Conservation (phyloP, 306 rosid species). For the Vicia sativa region DNA sequence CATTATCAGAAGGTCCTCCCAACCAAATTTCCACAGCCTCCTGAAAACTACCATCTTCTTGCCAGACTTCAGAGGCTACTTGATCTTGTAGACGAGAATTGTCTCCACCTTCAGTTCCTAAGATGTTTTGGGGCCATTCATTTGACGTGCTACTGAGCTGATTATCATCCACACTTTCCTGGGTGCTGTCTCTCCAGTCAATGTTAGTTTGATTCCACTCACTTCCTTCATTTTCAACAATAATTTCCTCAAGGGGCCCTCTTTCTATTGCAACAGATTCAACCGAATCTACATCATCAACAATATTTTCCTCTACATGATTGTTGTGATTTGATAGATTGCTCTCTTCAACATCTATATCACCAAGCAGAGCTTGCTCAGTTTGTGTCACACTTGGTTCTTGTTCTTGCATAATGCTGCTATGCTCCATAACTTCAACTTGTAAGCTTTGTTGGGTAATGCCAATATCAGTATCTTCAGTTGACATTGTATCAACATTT, state of each 20-base stretch:
- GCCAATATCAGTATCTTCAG: constrained; percentile 41
- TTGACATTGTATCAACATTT: constrained; percentile 42
- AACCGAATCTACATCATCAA: constrained; percentile 42
- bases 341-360: constrained; percentile 39
- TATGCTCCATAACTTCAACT: constrained; percentile 43
- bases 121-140: constrained; percentile 63
- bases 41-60: constrained; percentile 74
- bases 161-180: constrained; percentile 54
- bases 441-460: constrained; percentile 46
- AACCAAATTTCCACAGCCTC: constrained; percentile 91
- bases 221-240: constrained; percentile 54
- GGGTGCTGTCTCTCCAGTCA: constrained; percentile 50
- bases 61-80: constrained; percentile 71
- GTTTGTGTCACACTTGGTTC: constrained; percentile 42
- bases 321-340: constrained; percentile 40
- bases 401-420: constrained; percentile 46
- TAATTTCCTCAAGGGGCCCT: constrained; percentile 54
- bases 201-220: constrained; percentile 49
- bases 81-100: constrained; percentile 61
- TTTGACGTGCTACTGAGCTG: constrained; percentile 50
- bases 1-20: constrained; percentile 72
- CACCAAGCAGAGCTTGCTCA: constrained; percentile 53
- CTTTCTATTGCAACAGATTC: constrained; percentile 54
- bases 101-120: constrained; percentile 63
- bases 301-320: constrained; percentile 40